Conservation (phyloP, 768 basidiomycete species). For the Pholiota molesta region DNA sequence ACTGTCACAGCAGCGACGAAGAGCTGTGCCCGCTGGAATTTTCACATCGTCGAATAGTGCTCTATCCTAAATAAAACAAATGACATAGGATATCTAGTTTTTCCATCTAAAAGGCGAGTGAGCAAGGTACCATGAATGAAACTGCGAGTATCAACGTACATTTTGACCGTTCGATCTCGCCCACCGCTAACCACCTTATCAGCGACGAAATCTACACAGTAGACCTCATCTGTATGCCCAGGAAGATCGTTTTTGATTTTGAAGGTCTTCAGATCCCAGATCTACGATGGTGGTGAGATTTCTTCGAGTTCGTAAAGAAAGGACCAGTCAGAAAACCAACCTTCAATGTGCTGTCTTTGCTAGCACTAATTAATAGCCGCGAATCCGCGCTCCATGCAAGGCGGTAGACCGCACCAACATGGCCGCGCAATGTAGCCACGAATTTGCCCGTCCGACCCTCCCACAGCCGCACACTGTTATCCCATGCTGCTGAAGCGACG, state of each 20-base stretch:
- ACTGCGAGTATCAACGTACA: conserved; percentile 58
- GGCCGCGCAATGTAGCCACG: conserved; percentile 87
- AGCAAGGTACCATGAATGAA: conserved; percentile 1
- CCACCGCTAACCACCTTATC: conserved; percentile 99
- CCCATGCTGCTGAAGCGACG: conserved; percentile 91
- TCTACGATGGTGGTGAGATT: conserved; percentile 42
- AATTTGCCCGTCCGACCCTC: conserved; percentile 86
- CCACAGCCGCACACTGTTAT: conserved; percentile 91
- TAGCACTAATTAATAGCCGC: conserved; percentile 88
- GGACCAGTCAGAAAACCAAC: conserved; percentile 42
- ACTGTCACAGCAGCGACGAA: too few relatives aligned
- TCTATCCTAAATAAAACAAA: background rate
- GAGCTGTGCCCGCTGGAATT: background rate
- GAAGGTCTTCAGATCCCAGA: conserved; percentile 96
- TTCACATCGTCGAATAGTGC: background rate
- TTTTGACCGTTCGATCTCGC: conserved; percentile 87
- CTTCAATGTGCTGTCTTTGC: conserved; percentile 96
- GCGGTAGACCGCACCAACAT: conserved; percentile 93
- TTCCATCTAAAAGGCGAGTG: conserved; percentile 17
- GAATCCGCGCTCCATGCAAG: conserved; percentile 96
- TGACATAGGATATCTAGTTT: conserved; percentile 12
- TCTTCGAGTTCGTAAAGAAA: background rate
- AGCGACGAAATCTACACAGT: conserved; percentile 98
- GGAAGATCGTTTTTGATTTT: conserved; percentile 94
- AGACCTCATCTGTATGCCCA: conserved; percentile 97